phyloP scores from a whole-genome alignment of 2,329 filamentous ascomycete species.

The Cladosporium sp. region DNA sequence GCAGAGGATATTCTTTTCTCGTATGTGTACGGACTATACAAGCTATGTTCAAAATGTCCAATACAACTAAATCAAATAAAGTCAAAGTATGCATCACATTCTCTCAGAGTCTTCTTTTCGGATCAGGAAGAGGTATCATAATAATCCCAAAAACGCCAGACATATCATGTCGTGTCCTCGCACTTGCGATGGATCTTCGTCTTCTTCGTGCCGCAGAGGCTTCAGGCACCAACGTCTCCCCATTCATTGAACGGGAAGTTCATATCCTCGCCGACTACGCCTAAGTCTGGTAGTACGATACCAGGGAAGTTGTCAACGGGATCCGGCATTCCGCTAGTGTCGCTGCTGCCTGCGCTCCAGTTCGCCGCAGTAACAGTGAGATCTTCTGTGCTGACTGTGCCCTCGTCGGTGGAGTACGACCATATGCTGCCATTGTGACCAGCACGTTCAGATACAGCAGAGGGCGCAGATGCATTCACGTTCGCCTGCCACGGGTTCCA shows the following conservation, averaged over 20 bases:
- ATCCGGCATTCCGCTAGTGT: not conserved
- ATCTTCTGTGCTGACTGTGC: constrained; percentile 27
- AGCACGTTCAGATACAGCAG: constrained; percentile 16
- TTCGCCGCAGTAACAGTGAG: constrained; percentile 24
- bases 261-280: constrained; percentile 22
- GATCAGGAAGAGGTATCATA: constrained; percentile 2
- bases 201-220: not conserved
- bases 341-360: constrained; percentile 19
- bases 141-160: not conserved
- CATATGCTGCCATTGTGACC: constrained; percentile 30
- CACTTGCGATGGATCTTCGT: not conserved
- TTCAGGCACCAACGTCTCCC: constrained; percentile 16
- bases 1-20: not conserved
- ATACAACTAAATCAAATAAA: not conserved
- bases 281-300: constrained; percentile 33
- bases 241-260: constrained; percentile 14
- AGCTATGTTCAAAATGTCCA: not conserved
- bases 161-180: not conserved
- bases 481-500: constrained; percentile 35
- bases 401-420: constrained; percentile 32
- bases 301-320: constrained; percentile 29
- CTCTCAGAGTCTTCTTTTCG: not conserved
- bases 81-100: not conserved
- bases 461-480: constrained; percentile 24
- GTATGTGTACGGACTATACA: not conserved